These are phyloP conservation scores for Naganishia onofrii DNA, from an alignment of 768 basidiomycete species.

Conservation along the genomic window DNA sequence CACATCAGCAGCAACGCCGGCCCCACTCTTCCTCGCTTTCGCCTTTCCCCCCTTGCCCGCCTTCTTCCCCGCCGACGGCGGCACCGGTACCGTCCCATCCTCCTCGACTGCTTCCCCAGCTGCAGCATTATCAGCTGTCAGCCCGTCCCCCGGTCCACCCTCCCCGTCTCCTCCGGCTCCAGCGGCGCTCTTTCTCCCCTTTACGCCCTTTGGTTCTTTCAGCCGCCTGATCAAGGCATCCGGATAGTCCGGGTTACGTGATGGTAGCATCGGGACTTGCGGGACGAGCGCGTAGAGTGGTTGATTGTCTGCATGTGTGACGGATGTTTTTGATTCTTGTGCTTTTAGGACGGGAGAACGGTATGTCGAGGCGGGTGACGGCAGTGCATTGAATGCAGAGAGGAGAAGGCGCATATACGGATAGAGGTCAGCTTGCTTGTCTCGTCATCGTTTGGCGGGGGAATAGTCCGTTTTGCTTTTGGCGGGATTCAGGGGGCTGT, in stretches of 20 bases:
- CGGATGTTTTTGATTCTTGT: neutral
- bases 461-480: too few relatives aligned
- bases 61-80: neutral
- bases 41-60: neutral
- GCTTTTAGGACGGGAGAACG: neutral
- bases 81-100: neutral
- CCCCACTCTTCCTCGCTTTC: constrained; percentile 16
- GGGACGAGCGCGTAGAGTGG: constrained; percentile 21
- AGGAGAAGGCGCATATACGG: too few relatives aligned
- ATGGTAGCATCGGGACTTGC: constrained; percentile 3
- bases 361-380: too few relatives aligned
- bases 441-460: too few relatives aligned
- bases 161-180: neutral
- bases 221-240: constrained; percentile 15
- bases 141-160: neutral
- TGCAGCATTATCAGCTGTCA: neutral
- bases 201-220: neutral
- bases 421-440: too few relatives aligned
- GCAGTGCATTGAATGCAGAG: too few relatives aligned
- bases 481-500: too few relatives aligned
- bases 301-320: constrained; percentile 13
- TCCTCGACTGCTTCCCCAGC: neutral
- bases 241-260: constrained; percentile 25
- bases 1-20: neutral
- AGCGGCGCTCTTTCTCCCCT: constrained; percentile 5